Conservation (phyloP, 352 stramenopile species). For the Pythium sukuiense region DNA sequence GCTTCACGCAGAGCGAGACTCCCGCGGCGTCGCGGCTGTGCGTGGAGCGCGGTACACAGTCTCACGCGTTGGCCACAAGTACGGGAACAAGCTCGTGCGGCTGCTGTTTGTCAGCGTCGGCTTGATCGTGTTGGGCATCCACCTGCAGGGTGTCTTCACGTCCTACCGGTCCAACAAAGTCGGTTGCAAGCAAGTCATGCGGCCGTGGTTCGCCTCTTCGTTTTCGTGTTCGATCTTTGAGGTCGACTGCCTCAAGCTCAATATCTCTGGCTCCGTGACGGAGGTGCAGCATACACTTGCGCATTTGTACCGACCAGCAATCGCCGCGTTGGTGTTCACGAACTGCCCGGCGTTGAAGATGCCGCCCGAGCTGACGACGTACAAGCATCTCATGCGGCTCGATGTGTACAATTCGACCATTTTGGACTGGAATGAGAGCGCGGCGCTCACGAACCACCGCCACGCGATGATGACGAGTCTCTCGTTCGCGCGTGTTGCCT, state of each 20-base stretch:
- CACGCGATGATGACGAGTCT: constrained; percentile 15
- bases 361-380: constrained; percentile 6
- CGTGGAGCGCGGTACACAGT: neutral
- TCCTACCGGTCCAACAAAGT: constrained; percentile 13
- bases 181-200: constrained; percentile 27
- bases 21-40: neutral
- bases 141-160: constrained; percentile 18
- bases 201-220: constrained; percentile 23
- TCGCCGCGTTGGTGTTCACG: constrained; percentile 22
- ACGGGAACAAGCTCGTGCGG: constrained; percentile 28
- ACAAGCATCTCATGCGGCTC: constrained; percentile 18
- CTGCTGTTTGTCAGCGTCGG: constrained; percentile 25
- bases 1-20: neutral
- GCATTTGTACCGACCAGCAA: constrained; percentile 10
- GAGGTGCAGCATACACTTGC: constrained; percentile 5
- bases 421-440: constrained; percentile 3
- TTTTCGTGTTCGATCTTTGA: constrained; percentile 27
- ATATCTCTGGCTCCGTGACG: constrained; percentile 1
- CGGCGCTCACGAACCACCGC: constrained; percentile 9
- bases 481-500: constrained; percentile 11
- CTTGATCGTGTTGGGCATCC: constrained; percentile 10
- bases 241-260: constrained; percentile 22
- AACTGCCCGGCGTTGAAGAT: constrained; percentile 19
- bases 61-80: constrained; percentile 24
- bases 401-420: constrained; percentile 29